Conservation (phyloP, 2,329 filamentous ascomycete genomes). For the Pseudogymnoascus sp. region DNA sequence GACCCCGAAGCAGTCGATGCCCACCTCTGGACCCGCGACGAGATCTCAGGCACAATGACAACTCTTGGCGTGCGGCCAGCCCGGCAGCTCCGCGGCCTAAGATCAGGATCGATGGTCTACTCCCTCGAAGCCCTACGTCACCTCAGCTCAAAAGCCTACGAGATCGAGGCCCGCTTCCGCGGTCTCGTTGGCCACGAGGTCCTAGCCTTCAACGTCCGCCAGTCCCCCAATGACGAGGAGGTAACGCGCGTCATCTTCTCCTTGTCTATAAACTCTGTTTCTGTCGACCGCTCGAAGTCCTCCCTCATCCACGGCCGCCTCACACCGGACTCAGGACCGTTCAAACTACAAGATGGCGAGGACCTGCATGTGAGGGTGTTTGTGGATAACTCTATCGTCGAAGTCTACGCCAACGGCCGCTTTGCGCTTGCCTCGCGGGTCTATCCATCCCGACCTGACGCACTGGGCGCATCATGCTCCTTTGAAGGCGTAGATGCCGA, state of each 20-base stretch:
- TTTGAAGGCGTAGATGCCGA: slow-evolving; percentile 15
- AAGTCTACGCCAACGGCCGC: slow-evolving; percentile 19
- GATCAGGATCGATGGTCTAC: background rate
- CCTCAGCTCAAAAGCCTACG: slow-evolving; percentile 13
- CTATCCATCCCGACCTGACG: slow-evolving; percentile 16
- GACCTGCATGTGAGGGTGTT: slow-evolving; percentile 13
- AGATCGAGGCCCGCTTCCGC: slow-evolving; percentile 15
- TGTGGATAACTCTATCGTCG: slow-evolving; percentile 20
- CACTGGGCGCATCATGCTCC: slow-evolving; percentile 12
- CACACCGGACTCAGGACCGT: slow-evolving; percentile 12
- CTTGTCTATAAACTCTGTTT: slow-evolving; percentile 11
- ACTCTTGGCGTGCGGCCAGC: slow-evolving; percentile 18
- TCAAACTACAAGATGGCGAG: slow-evolving; percentile 15
- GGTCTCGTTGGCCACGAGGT: slow-evolving; percentile 11
- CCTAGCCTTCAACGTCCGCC: slow-evolving; percentile 17
- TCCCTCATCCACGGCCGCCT: slow-evolving; percentile 8
- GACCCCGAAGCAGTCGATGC: background rate
- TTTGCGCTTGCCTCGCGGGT: slow-evolving; percentile 18
- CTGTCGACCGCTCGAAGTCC: slow-evolving; percentile 14
- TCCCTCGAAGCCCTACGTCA: background rate
- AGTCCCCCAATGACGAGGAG: slow-evolving; percentile 14
- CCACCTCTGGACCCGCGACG: slow-evolving; percentile 3
- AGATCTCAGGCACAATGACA: slow-evolving; percentile 8
- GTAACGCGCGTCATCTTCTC: slow-evolving; percentile 17
- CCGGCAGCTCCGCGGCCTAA: slow-evolving; percentile 14